Conservation (phyloP, 768 basidiomycete species). For the Lentinula guzmanii region DNA sequence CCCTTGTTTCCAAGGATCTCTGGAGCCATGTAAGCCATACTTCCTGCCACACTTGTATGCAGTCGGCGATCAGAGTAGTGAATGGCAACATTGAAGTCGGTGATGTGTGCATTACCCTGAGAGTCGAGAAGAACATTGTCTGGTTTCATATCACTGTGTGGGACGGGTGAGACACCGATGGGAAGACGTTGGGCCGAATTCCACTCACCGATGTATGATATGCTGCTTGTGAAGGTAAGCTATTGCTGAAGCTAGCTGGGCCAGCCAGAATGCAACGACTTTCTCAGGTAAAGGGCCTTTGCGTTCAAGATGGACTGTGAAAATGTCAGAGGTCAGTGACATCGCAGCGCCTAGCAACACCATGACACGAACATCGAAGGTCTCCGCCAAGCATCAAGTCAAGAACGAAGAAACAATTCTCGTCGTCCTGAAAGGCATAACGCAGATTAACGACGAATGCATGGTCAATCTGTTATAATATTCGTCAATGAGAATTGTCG, state of each 20-base stretch:
- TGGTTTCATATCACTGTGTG: slow-evolving; percentile 84
- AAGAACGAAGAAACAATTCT: slow-evolving; percentile 96
- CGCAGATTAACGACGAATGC: slow-evolving; percentile 86
- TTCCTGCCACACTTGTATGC: slow-evolving; percentile 92
- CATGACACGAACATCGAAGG: slow-evolving; percentile 63
- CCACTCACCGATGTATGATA: slow-evolving; percentile 86
- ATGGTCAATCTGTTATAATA: slow-evolving; percentile 66
- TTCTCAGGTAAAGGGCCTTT: slow-evolving; percentile 61
- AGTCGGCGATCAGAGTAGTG: slow-evolving; percentile 88
- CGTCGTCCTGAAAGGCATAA: slow-evolving; percentile 96
- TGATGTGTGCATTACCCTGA: slow-evolving; percentile 92
- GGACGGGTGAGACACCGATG: neutral
- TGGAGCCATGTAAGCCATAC: slow-evolving; percentile 99
- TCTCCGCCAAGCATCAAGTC: slow-evolving; percentile 97
- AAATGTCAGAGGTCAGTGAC: neutral
- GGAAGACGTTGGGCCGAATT: neutral
- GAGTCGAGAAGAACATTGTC: slow-evolving; percentile 95
- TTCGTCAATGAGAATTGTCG: neutral
- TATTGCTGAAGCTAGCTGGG: slow-evolving; percentile 80
- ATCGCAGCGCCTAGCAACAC: slow-evolving; percentile 1
- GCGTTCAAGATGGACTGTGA: slow-evolving; percentile 78
- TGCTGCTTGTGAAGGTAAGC: slow-evolving; percentile 87
- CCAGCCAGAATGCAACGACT: slow-evolving; percentile 80
- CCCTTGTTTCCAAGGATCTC: slow-evolving; percentile 91
- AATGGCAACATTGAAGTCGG: slow-evolving; percentile 98